Percentiles rank a stretch among this genome's conserved stretches.
Conservation (phyloP, 2,329 filamentous ascomycete species). For the Didymella arachidicola region DNA sequence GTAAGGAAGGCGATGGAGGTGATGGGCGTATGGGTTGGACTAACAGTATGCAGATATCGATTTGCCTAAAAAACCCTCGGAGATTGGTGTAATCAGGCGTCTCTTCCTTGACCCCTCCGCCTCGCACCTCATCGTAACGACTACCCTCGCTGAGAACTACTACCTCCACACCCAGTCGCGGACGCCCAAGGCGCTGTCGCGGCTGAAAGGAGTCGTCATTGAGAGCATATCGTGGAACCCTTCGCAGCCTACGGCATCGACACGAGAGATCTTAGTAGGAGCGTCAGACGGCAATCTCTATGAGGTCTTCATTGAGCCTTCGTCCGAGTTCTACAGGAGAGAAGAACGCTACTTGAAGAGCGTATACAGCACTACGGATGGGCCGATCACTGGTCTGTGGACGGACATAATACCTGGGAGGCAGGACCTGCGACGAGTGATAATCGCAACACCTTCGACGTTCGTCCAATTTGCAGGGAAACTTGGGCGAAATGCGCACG, state of each 20-base stretch:
- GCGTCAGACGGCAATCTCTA: constrained; percentile 94
- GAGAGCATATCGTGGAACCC: constrained; percentile 96
- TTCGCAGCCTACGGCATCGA: constrained; percentile 88
- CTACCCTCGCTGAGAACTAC: constrained; percentile 92
- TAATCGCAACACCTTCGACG: constrained; percentile 80
- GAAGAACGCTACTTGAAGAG: constrained; percentile 91
- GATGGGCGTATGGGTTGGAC: neutral
- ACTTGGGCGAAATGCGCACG: constrained; percentile 73
- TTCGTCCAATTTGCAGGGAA: constrained; percentile 84
- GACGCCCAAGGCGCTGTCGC: constrained; percentile 80
- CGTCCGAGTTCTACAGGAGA: constrained; percentile 91
- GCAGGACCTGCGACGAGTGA: constrained; percentile 75
- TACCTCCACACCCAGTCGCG: constrained; percentile 96
- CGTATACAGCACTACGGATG: constrained; percentile 83
- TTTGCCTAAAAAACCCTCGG: constrained; percentile 88
- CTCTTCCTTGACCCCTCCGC: constrained; percentile 98
- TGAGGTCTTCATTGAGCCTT: constrained; percentile 92
- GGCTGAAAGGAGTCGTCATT: constrained; percentile 84
- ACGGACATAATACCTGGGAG: constrained; percentile 75
- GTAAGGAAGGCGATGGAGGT: constrained; percentile 21
- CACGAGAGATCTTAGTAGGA: constrained; percentile 90
- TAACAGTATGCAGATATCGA: constrained; percentile 76
- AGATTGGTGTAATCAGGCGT: constrained; percentile 89
- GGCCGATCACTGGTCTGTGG: constrained; percentile 85
- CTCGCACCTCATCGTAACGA: constrained; percentile 91